Evolutionary conservation across 75 land plant genomes (phyloP), one percentile per base, ranked within the genome.

Genomic region (Pinus tabuliformis): DNA sequence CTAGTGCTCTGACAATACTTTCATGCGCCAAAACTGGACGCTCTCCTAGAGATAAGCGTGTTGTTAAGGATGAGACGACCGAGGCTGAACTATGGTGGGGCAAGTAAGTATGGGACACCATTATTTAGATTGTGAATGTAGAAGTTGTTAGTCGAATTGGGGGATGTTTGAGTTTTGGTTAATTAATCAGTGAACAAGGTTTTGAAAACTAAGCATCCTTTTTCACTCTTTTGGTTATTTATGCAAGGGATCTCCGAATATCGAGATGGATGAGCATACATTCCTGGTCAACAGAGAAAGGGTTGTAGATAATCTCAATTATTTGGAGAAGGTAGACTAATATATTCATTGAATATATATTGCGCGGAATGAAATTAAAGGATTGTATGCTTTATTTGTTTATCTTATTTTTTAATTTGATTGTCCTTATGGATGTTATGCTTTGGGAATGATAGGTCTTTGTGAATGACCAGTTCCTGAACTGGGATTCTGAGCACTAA

Each of bases 251-350:
- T 95, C 99, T n/a, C 99, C 99, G 0, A 97, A 97, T 74, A 97
- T 97, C 58, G 99, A 97, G 77, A 97, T 97, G 98, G 99, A 97
- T 72, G 99, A 92, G 85, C 94, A 97, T 28, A 97, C 99, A 0
- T 97, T 95, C 82, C 18, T 97, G 81, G 90, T 95, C 1, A 97
- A 97, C 82, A 82, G 99, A 60, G 99, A 97, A 78, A 86, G 99
- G 77, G 99, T 98, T 9, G 99, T 97, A 6, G 99, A 97, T 83
- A 95, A 97, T 78, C 80, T 97, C 73, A 91, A 91, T 65, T 97
- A 98, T 28, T 73, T 97, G 64, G 99, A 97, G 54, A 97, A 97
- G 93, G 97, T 94, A 63, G 39, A 66, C 4, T 8, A 56, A 56
- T 15, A 49, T 6, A 52, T 73, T 3, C 18, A 54, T 26, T 22